A percentile compares a stretch with the other conserved stretches of the same genome.
These are phyloP conservation scores for Lumnitzera littorea DNA, from an alignment of 345 rosid genomes.

Conservation along the genomic window DNA sequence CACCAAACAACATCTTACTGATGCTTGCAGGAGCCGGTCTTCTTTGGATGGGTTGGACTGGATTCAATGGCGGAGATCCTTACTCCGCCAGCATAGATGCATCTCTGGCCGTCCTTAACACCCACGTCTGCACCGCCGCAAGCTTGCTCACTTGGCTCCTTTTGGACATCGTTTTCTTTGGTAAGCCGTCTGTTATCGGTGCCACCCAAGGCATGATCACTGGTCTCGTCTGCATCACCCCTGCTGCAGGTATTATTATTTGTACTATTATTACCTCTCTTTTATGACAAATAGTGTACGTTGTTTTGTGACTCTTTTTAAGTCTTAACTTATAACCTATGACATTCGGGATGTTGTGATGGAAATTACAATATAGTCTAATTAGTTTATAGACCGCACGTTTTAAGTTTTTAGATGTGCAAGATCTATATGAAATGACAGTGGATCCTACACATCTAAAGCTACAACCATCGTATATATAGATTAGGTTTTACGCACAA, in stretches of 20 bases:
- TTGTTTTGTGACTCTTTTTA: too few species aligned
- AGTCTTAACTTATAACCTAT: too few species aligned
- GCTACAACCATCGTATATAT: too few species aligned
- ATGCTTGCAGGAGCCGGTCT: constrained; percentile 65
- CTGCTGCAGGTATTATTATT: constrained; percentile 40
- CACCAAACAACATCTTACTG: constrained; percentile 55
- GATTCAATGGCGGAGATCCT: constrained; percentile 71
- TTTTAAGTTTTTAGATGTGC: too few species aligned
- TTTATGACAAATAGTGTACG: not conserved
- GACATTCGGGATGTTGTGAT: too few species aligned
- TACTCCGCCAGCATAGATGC: constrained; percentile 38
- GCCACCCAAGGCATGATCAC: constrained; percentile 69
- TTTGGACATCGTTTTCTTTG: constrained; percentile 59
- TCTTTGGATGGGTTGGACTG: constrained; percentile 76
- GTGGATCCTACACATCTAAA: too few species aligned
- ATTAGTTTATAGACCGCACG: too few species aligned
- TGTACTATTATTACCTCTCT: not conserved
- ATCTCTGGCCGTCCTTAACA: constrained; percentile 63
- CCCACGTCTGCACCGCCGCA: constrained; percentile 68
- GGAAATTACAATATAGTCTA: too few species aligned
- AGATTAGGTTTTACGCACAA: too few species aligned
- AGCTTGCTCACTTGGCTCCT: constrained; percentile 62
- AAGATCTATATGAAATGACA: too few species aligned
- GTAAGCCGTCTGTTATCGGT: constrained; percentile 58
- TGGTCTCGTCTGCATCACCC: constrained; percentile 53